phyloP scores from a whole-genome alignment of 2,329 filamentous ascomycete genomes.

The Botrytis galanthina region DNA sequence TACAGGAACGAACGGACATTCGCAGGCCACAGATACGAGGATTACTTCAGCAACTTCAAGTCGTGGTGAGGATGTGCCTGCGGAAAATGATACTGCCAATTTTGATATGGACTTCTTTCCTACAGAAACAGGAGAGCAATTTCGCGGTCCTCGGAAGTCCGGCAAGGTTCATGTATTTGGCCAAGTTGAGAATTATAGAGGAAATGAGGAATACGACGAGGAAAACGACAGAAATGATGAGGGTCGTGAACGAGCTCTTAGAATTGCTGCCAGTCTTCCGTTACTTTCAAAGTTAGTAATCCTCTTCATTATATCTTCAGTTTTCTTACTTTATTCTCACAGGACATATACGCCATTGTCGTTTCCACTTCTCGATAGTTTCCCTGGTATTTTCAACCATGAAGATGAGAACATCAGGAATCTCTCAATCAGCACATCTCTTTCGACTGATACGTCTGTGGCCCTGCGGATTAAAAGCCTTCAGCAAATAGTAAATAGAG shows the following conservation, averaged over 20 bases:
- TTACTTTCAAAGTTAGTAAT: constrained; percentile 37
- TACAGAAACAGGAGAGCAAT: constrained; percentile 28
- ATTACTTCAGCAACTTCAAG: constrained; percentile 28
- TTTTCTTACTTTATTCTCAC: constrained; percentile 25
- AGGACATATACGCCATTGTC: constrained; percentile 49
- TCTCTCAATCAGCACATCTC: constrained; percentile 54
- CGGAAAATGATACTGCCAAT: constrained; percentile 36
- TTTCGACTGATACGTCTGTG: constrained; percentile 76
- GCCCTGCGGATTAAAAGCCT: constrained; percentile 65
- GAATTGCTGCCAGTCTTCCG: constrained; percentile 37
- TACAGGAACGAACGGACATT: constrained; percentile 25
- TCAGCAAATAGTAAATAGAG: constrained; percentile 60
- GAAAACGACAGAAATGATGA: constrained; percentile 31
- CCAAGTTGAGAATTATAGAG: constrained; percentile 39
- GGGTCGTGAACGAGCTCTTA: constrained; percentile 37
- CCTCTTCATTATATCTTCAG: constrained; percentile 11
- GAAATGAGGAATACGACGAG: constrained; percentile 28
- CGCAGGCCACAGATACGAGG: constrained; percentile 34
- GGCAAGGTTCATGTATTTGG: constrained; percentile 41
- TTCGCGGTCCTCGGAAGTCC: constrained; percentile 32
- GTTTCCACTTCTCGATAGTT: constrained; percentile 81
- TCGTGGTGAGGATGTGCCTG: constrained; percentile 31
- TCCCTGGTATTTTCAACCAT: constrained; percentile 68
- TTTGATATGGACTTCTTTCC: constrained; percentile 42
- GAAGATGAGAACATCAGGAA: constrained; percentile 40